phyloP scores from a whole-genome alignment of 2,329 filamentous ascomycete species.

The Colletotrichum scovillei region DNA sequence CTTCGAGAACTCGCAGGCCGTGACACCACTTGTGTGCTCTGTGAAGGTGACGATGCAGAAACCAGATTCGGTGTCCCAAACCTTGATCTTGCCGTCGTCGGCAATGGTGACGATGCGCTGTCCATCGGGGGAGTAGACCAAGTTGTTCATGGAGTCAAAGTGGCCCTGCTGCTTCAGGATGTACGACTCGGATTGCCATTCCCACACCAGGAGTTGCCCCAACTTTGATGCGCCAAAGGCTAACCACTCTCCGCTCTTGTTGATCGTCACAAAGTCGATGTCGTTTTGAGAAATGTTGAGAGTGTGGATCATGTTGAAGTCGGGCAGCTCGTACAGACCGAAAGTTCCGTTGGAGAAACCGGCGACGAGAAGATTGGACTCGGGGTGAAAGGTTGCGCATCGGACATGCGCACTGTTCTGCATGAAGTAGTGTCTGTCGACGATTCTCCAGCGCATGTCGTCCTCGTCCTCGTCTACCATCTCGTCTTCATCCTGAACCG shows the following conservation, averaged over 20 bases:
- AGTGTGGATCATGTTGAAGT: slow-evolving; percentile 95
- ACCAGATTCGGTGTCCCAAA: slow-evolving; percentile 96
- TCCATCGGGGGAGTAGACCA: slow-evolving; percentile 94
- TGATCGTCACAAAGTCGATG: slow-evolving; percentile 94
- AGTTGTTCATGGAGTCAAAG: slow-evolving; percentile 93
- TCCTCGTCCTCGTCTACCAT: slow-evolving; percentile 68
- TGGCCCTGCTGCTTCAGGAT: slow-evolving; percentile 98
- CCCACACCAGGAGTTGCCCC: slow-evolving; percentile 97
- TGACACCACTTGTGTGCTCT: slow-evolving; percentile 94
- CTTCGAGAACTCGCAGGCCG: slow-evolving; percentile 93
- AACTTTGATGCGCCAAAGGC: slow-evolving; percentile 96
- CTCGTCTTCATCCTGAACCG: slow-evolving; percentile 65
- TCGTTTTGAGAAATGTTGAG: slow-evolving; percentile 95
- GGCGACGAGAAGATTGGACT: slow-evolving; percentile 91
- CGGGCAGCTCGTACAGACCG: slow-evolving; percentile 93
- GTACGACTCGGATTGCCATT: slow-evolving; percentile 99
- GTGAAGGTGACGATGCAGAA: slow-evolving; percentile 99
- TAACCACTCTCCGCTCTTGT: slow-evolving; percentile 94
- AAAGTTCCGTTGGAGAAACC: slow-evolving; percentile 97
- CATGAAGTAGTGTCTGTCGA: slow-evolving; percentile 93
- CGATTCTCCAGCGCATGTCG: slow-evolving; percentile 89
- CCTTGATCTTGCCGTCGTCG: slow-evolving; percentile 98
- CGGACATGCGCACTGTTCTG: slow-evolving; percentile 88
- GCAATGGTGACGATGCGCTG: slow-evolving; percentile 93
- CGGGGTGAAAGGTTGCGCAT: slow-evolving; percentile 89